Base-by-base conservation (phyloP, 768 basidiomycete genomes). In the Pleurotus pulmonarius region DNA sequence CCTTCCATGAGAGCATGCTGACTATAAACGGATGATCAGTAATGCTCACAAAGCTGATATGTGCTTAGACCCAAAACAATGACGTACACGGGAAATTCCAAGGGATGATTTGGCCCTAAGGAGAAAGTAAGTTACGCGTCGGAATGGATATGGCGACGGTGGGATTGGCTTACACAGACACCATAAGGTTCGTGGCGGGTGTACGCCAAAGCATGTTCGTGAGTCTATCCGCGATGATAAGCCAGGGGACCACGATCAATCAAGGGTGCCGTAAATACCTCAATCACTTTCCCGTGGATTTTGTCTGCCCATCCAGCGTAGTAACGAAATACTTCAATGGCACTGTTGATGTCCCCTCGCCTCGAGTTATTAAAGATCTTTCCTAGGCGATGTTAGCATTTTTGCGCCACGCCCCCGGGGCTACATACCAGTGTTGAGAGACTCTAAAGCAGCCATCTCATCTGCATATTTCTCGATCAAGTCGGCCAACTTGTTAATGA, bases 251-350 rank as follows among this genome's bases (percentile, higher is more conserved):
- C 67, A 18, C 22, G 22, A 15, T 7, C n/a, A 34, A n/a, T 39
- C n/a, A 9, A n/a, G 7, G 6, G 5, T 29, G 8, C 9, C 43
- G 2, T 20, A 3, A 20, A 3, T 46, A 61, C 63, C 46, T 93
- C 90, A 67, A 92, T 85, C 6, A 83, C 84, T 68, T 90, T 82
- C 4, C 90, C 91, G 4, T 79, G 74, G 53, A 88, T 71, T 73
- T 95, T 96, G 75, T 94, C 94, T 18, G 92, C 90, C 86, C 90
- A 91, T 15, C 94, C 94, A 41, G 85, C 90, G 63, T 88, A 98
- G 73, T 95, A 96, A 34, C 83, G 76, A 61, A 93, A 68, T 26
- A 75, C 74, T 18, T 68, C 73, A 56, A 86, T 75, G 0, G 80
- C 69, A 53, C 69, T 69, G 0, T 64, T 62, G 2, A 89, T 66